A percentile compares a stretch with the other conserved stretches of the same genome.
These are phyloP conservation scores for Colletotrichum zoysiae DNA, from an alignment of 2,329 filamentous ascomycete genomes.

Conservation along the genomic window DNA sequence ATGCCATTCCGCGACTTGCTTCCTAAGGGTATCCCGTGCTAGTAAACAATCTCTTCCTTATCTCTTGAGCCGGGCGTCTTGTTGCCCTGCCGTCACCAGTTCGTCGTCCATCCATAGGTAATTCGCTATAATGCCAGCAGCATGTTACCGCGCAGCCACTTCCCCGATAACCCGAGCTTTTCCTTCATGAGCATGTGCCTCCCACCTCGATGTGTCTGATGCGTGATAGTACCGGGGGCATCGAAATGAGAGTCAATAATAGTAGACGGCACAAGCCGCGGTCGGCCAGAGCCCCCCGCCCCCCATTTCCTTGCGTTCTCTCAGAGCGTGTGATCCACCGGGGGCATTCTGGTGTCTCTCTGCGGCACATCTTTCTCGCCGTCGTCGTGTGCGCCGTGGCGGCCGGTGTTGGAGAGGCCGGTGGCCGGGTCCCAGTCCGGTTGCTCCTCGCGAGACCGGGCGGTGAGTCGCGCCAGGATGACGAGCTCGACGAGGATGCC, in stretches of 20 bases:
- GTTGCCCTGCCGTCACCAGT: not conserved
- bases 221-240: not conserved
- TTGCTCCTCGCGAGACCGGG: not conserved
- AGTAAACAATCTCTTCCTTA: not conserved
- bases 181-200: not conserved
- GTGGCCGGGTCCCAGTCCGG: slow-evolving; percentile 5
- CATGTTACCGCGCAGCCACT: not conserved
- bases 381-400: not conserved
- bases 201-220: not conserved
- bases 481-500: slow-evolving; percentile 4
- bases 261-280: not conserved
- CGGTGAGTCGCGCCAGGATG: not conserved
- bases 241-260: not conserved
- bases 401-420: not conserved
- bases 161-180: not conserved
- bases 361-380: not conserved
- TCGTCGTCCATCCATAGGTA: too few relatives aligned
- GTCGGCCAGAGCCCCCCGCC: too few relatives aligned
- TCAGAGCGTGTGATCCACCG: slow-evolving; percentile 12
- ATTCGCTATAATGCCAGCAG: not conserved
- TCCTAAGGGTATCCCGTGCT: not conserved
- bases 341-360: not conserved
- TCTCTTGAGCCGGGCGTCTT: not conserved
- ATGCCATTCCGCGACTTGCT: not conserved
- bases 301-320: too few relatives aligned